These are phyloP conservation scores for Liquidambar formosana DNA, from an alignment of 164 flowering plant species.

Conservation along the genomic window DNA sequence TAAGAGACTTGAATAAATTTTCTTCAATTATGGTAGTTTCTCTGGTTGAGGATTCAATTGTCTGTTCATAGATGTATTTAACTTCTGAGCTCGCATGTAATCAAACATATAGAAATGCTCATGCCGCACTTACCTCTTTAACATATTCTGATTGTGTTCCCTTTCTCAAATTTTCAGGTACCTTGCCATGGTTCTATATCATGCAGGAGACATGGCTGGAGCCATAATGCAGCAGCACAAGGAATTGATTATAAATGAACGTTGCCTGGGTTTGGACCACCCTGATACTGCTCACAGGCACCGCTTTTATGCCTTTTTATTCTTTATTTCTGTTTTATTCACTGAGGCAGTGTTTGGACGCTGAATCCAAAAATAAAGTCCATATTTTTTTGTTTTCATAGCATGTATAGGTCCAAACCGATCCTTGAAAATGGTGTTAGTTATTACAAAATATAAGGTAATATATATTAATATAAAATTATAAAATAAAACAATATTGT, in stretches of 20 bases:
- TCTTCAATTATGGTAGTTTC: no score
- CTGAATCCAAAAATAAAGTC: not conserved
- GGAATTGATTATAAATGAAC: conserved; percentile 95
- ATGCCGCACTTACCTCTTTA: not conserved
- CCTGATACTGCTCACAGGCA: conserved; percentile 99
- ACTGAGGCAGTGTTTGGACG: not conserved
- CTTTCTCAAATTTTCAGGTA: conserved; percentile 54
- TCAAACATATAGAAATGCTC: not conserved
- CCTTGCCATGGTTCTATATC: conserved; percentile 98
- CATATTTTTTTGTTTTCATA: no score
- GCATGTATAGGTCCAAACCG: no score
- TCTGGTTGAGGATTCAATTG: no score
- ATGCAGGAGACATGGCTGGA: conserved; percentile 99
- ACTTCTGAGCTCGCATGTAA: not conserved
- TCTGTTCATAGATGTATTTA: no score
- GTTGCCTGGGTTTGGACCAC: conserved; percentile 95
- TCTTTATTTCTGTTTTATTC: not conserved
- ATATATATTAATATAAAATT: no score
- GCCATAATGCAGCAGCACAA: conserved; percentile 98
- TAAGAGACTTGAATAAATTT: no score
- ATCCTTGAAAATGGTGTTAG: no score
- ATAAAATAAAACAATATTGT: no score
- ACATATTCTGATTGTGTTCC: not conserved
- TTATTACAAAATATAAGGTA: no score
- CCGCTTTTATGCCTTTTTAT: not conserved